Evolutionary conservation across 2,329 filamentous ascomycete genomes (phyloP), one percentile per base, ranked within the genome.

Genomic region (Curvularia sp.): DNA sequence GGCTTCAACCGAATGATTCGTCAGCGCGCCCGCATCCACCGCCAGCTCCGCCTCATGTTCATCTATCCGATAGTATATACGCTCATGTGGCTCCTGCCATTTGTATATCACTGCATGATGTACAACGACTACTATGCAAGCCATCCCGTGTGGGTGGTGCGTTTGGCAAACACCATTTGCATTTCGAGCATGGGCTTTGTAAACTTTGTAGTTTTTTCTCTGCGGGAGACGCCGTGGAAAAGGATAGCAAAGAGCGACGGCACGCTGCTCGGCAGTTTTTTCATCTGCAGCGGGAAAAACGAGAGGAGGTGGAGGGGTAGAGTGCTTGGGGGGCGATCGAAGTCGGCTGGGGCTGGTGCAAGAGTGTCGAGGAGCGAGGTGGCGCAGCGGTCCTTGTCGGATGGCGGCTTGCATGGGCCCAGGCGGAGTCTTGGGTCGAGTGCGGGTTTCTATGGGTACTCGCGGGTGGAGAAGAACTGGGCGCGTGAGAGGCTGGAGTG

Each of bases 51-150:
- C 30, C 83, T 89, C 28, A 81, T 93, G 18, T 92, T 93, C 76
- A 86, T 92, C 47, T 94, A 94, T 72, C 91, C 91, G 0, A 72
- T 89, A 18, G 83, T 90, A 3, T 93, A 94, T 74, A 81, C 90
- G 19, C 75, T 86, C 4, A 85, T 91, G 64, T 94, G 91, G 91
- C 77, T 89, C 3, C 77, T 90, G 7, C 90, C 91, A 0, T 91
- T 93, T 66, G 78, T 88, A 2, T 81, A 81, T 2, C 88, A 93
- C 72, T 80, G 87, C 49, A 76, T 87, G 49, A 82, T 81, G 52
- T 90, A 87, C 75, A 80, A 81, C 61, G 79, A 87, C 48, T 69
- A 77, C 49, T 84, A 79, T 53, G 83, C 80, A 6, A 63, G 72
- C 15, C 73, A 84, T 47, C 83, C 84, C 1, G 81, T 89, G 0